Base-by-base conservation (phyloP, 805 yeast genomes). In the Kluyveromyces aestuarii region DNA sequence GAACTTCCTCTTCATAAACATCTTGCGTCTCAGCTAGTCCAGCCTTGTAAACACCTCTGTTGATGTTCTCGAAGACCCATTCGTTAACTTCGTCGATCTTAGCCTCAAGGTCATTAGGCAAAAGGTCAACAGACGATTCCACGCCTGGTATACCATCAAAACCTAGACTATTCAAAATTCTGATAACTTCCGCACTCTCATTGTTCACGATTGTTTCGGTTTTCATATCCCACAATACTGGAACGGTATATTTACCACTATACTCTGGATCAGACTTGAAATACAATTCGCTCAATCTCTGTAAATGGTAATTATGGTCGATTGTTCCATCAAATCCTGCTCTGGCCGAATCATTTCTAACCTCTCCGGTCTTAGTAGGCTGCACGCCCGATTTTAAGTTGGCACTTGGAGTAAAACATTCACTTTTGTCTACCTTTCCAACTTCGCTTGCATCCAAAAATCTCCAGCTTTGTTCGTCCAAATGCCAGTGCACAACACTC, bases 31-130 rank as follows among this genome's bases (percentile, higher is more conserved):
- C 80, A 5, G 96, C 87, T 67, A 90, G 90, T 0, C 98, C 98
- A 2, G 93, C 56, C 70, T 88, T 91, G 74, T 91, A 91, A 39
- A 90, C 97, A 38, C 96, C 97, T 61, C 86, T 87, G 74, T 90
- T 89, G 66, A 91, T 84, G 58, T 76, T 78, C 59, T 84, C 86
- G 66, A 90, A 90, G 38, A 87, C 77, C 90, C 95, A 84, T 16
- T 72, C 75, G 61, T 93, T 89, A 55, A 88, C 61, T 48, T 78
- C 87, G 60, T 90, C 95, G 58, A 90, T 87, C 53, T 80, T 65
- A 0, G 63, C 47, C 53, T 73, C 72, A 54, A 81, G 67, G 1
- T 66, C 62, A 6, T 66, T 62, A 21, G 96, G 96, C 52, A 82
- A 82, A 52, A 82, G 70, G 62, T 85, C 79, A 19, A 8, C 67